Evolutionary conservation across 768 basidiomycete species (phyloP).

Genomic region (Pleurotus platypus): DNA sequence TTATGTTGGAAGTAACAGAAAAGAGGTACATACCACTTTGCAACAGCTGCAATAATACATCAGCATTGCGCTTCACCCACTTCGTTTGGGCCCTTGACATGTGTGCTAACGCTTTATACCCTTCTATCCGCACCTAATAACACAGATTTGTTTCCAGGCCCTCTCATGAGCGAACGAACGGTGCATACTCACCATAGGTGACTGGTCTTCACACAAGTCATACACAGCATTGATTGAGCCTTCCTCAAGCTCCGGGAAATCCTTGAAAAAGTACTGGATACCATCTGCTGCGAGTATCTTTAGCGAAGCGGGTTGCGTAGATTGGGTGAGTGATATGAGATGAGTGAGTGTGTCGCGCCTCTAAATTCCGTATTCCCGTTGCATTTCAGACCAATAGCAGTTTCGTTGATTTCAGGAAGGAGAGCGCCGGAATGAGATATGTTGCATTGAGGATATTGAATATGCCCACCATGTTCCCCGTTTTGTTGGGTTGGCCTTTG

Average conservation of each 20-base stretch:
- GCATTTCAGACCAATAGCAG: not conserved
- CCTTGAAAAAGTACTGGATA: slow-evolving; percentile 56
- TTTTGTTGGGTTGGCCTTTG: slow-evolving; percentile 31
- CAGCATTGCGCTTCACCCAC: slow-evolving; percentile 68
- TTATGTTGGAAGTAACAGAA: not conserved
- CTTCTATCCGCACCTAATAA: slow-evolving; percentile 61
- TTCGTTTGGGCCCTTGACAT: slow-evolving; percentile 44
- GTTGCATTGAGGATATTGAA: not conserved
- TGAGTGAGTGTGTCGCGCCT: slow-evolving; percentile 47
- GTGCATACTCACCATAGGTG: slow-evolving; percentile 35
- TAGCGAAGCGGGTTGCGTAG: slow-evolving; percentile 32
- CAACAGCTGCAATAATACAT: slow-evolving; percentile 71
- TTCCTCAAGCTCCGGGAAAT: slow-evolving; percentile 72
- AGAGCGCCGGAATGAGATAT: no score
- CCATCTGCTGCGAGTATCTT: slow-evolving; percentile 58
- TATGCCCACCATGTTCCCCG: slow-evolving; percentile 33
- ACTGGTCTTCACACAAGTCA: slow-evolving; percentile 72
- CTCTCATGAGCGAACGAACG: not conserved
- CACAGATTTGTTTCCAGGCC: not conserved
- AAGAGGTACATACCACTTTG: slow-evolving; percentile 57
- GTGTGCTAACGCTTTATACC: slow-evolving; percentile 57
- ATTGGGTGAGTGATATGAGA: slow-evolving; percentile 53
- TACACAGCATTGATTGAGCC: slow-evolving; percentile 75
- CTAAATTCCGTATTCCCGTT: slow-evolving; percentile 24
- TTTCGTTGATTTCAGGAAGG: no score